A percentile compares a stretch with the other conserved stretches of the same genome.
phyloP scores from a whole-genome alignment of 805 yeast species.

The Ogataea henricii region DNA sequence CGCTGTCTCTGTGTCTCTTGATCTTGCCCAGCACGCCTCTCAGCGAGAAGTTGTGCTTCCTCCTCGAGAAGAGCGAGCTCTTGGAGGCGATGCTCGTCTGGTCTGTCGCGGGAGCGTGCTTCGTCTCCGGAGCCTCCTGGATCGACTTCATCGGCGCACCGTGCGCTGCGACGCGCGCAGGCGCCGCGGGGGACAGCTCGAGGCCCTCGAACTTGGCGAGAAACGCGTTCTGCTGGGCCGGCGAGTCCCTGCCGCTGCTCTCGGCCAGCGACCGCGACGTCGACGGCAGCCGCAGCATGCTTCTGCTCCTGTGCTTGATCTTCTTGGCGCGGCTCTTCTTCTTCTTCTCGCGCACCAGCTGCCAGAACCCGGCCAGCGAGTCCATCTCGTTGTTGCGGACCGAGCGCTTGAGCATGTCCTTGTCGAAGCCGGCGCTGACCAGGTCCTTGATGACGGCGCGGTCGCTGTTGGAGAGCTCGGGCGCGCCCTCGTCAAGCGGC shows the following conservation, averaged over 20 bases:
- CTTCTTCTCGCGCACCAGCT: constrained; percentile 59
- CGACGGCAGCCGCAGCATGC: constrained; percentile 31
- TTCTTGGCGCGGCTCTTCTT: constrained; percentile 36
- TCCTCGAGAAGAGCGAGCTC: constrained; percentile 5
- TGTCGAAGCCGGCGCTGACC: constrained; percentile 62
- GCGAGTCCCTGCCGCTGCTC: constrained; percentile 22
- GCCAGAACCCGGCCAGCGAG: constrained; percentile 75
- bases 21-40: constrained; percentile 15
- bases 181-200: constrained; percentile 13
- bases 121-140: constrained; percentile 1
- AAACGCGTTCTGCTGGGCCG: constrained; percentile 13
- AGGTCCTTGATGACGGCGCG: constrained; percentile 60
- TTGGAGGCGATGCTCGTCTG: constrained; percentile 2
- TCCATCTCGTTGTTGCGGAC: constrained; percentile 65
- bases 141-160: background rate
- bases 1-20: constrained; percentile 9
- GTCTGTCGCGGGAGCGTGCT: background rate
- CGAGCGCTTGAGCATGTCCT: constrained; percentile 57
- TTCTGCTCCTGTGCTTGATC: constrained; percentile 28
- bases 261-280: constrained; percentile 30
- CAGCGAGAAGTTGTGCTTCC: constrained; percentile 15
- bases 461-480: constrained; percentile 52
- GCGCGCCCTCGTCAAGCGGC: constrained; percentile 32
- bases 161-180: too few relatives aligned
- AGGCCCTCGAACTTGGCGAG: constrained; percentile 4